These are phyloP conservation scores for Alternaria angustiovoidea DNA, from an alignment of 2,329 filamentous ascomycete genomes.

Conservation along the genomic window DNA sequence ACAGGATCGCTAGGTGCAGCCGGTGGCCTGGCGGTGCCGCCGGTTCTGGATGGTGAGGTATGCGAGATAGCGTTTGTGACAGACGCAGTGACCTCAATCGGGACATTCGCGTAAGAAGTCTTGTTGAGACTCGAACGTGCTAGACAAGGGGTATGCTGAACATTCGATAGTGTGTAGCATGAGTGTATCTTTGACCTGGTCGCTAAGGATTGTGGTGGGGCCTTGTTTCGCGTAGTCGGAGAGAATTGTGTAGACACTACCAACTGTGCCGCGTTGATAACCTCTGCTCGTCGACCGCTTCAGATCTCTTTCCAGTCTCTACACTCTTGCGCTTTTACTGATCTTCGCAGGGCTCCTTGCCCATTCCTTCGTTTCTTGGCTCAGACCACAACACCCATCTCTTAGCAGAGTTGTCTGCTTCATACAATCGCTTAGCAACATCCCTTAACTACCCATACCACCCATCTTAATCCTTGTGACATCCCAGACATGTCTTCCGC, in stretches of 20 bases:
- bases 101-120: conserved; percentile 7
- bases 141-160: conserved; percentile 17
- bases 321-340: conserved; percentile 8
- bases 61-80: conserved; percentile 16
- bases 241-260: conserved; percentile 18
- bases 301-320: conserved; percentile 8
- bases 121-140: conserved; percentile 19
- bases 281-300: conserved; percentile 16
- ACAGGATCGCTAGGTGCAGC: conserved; percentile 9
- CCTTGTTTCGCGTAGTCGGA: conserved; percentile 11
- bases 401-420: conserved; percentile 8
- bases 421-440: conserved; percentile 17
- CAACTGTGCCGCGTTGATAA: conserved; percentile 19
- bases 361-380: conserved; percentile 16
- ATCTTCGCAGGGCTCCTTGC: conserved; percentile 18
- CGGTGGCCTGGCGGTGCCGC: conserved; percentile 5
- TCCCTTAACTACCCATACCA: neutral
- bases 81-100: conserved; percentile 17
- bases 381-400: neutral
- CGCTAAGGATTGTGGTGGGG: conserved; percentile 11
- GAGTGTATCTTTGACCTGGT: conserved; percentile 18
- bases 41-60: conserved; percentile 12
- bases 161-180: conserved; percentile 21
- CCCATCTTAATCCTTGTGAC: conserved; percentile 5
- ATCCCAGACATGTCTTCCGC: conserved; percentile 19